Base-by-base conservation (phyloP, 2,329 filamentous ascomycete species). In the Fusarium globosum region DNA sequence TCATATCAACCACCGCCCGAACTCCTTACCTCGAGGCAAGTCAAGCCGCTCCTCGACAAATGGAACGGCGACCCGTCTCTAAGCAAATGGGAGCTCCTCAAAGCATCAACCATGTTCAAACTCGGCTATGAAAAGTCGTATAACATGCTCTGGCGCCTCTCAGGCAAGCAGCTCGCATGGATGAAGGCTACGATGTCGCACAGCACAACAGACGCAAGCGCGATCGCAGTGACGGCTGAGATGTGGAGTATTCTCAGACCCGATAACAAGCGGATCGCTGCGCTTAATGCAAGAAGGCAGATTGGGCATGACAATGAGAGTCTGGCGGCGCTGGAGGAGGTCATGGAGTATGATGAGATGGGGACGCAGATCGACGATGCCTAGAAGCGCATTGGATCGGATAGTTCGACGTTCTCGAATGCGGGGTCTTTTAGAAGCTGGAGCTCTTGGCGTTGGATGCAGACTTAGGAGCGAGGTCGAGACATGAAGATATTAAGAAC, bases 51-150 rank as follows among this genome's bases (percentile, higher is more conserved):
- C 7, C 70, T 86, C 10, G 77, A 79, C 14, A 14, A 33, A 5
- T 79, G 74, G 74, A 75, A 64, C 16, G 57, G 66, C 7, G 69
- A 80, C 21, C 61, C 71, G 0, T 46, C 75, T 3, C 79, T 82
- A 16, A 84, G 82, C 33, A 77, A 72, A 7, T 90, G 87, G 87
- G 81, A 83, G 7, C 77, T 88, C 6, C 78, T 89, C 21, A 87
- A 88, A 65, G 88, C 88, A 1, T 88, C 87, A 3, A 80, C 80
- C 7, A 79, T 83, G 7, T 89, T 88, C 76, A 83, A 83, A 46
- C 45, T 80, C 10, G 8, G 28, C 28, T 30, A 26, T 26, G 26
- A 26, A 26, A 26, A 26, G 26, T 26, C 26, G 26, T 26, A 26
- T 26, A 26, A 26, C 26, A 85, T 89, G 59, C 76, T 82, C 2